Evolutionary conservation across 2,329 filamentous ascomycete species (phyloP), one percentile per base, ranked within the genome.

Genomic region (Arthrocladium fulminans): DNA sequence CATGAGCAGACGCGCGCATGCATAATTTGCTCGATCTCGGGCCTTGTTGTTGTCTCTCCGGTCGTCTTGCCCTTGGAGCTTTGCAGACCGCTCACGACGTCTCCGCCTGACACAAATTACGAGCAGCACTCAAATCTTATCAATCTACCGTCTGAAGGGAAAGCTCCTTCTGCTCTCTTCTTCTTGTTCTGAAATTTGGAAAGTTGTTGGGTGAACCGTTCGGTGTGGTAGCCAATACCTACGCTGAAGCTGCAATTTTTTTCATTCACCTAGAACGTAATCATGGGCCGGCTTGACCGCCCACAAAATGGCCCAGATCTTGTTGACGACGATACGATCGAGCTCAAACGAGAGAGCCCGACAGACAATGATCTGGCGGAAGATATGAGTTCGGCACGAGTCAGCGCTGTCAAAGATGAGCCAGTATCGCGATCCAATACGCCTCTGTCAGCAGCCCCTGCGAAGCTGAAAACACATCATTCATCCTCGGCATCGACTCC

Each of bases 271-370:
- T 44, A 20, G 24, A 22, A 20, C 10, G 23, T 45, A 35, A 20
- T 35, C 23, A 45, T 40, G 45, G 49, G 34, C 49, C 45, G 20
- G 17, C 40, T 17, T 44, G 23, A 40, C 42, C 48, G 20, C 19
- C 15, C 22, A 40, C 47, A 43, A 40, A 15, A 57, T 57, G 55
- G 43, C 50, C 43, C 52, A 37, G 22, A 23, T 42, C 20, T 49
- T 42, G 45, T 50, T 50, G 54, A 58, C 25, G 49, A 49, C 24
- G 43, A 44, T 44, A 48, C 47, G 9, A 43, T 52, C 42, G 46
- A 52, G 34, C 40, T 59, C 49, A 59, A 59, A 47, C 54, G 30
- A 12, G 56, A 57, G 41, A 45, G 41, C 32, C 53, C 49, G 30
- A 50, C 45, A 30, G 47, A 52, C 24, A 47, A 37, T 32, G 50